Evolutionary conservation across 495 filamentous ascomycete genomes (phyloP).

Genomic region (Podospora appendiculata): DNA sequence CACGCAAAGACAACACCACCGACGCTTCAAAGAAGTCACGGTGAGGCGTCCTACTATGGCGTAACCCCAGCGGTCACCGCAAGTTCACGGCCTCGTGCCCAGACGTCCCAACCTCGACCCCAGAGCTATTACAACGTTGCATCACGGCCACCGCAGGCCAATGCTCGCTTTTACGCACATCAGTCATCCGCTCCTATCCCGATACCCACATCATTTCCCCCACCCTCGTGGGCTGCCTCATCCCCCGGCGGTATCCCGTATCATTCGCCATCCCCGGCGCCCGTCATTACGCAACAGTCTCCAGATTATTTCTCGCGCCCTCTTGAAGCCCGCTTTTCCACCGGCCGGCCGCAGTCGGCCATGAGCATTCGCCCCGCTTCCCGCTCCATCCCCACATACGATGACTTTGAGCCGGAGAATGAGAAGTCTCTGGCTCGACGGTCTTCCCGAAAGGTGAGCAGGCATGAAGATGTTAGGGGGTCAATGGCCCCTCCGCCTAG

Average conservation of each 20-base stretch:
- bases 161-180: slow-evolving; percentile 15
- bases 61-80: slow-evolving; percentile 24
- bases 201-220: slow-evolving; percentile 8
- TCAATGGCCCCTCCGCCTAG: slow-evolving; percentile 34
- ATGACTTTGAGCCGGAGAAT: slow-evolving; percentile 23
- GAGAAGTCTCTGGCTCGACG: slow-evolving; percentile 26
- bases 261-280: slow-evolving; percentile 7
- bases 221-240: slow-evolving; percentile 20
- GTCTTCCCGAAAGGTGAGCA: slow-evolving; percentile 31
- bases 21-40: slow-evolving; percentile 12
- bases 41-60: slow-evolving; percentile 34
- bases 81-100: slow-evolving; percentile 32
- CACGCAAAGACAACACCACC: slow-evolving; percentile 21
- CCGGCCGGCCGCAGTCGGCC: slow-evolving; percentile 32
- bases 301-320: slow-evolving; percentile 24
- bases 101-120: slow-evolving; percentile 21
- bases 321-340: slow-evolving; percentile 27
- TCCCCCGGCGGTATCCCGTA: slow-evolving; percentile 9
- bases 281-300: slow-evolving; percentile 13
- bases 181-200: slow-evolving; percentile 7
- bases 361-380: slow-evolving; percentile 31
- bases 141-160: slow-evolving; percentile 21
- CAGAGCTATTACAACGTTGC: slow-evolving; percentile 30
- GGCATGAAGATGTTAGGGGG: slow-evolving; percentile 27
- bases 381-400: slow-evolving; percentile 10